Evolutionary conservation across 164 flowering plant genomes (phyloP), one percentile per base, ranked within the genome.

Genomic region (Magnolia changhungtana): DNA sequence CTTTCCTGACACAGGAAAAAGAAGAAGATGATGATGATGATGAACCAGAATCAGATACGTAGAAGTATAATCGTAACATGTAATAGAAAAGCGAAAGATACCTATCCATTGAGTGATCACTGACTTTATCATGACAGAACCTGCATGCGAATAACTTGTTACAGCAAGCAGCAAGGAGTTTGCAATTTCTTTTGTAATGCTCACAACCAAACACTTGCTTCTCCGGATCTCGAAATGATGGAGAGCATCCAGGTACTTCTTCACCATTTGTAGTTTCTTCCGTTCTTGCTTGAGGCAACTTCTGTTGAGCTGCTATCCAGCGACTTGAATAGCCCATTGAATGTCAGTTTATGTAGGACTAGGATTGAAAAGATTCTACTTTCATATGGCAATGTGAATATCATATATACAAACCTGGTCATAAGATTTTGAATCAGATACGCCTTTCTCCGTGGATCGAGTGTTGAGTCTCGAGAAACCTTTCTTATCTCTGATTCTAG

Each of bases 281-380:
- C 4, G 61, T 77, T 80, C 82, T 76, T 83, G 81, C 82, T 76
- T 89, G 88, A 66, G 92, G 87, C 72, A 78, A 82, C 81, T 91
- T 95, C 86, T 93, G 97, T 85, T 95, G 98, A 78, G 95, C 88
- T 82, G 98, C 98, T 77, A 93, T 90, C 98, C 98, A 95, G 50
- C 92, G 93, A 84, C 98, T 95, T 79, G 37, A 14, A 76, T 51
- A 79, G 75, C 74, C 59, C 18, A 74, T 3, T 29, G 0, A 67
- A n/a, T 11, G 77, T 73, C 29, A 80, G 80, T 74, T 24, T 69
- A 67, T 50, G 70, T 70, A 20, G n/a, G 21, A 31, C 49, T 72
- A 80, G 61, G 27, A 52, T 71, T n/a, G 66, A 74, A 4, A 49
- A 70, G 18, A 16, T 58, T 67, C 9, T 11, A 73, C 58, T 67